These are phyloP conservation scores for Pythium phragmitis DNA, from an alignment of 352 stramenopile species.

Conservation along the genomic window DNA sequence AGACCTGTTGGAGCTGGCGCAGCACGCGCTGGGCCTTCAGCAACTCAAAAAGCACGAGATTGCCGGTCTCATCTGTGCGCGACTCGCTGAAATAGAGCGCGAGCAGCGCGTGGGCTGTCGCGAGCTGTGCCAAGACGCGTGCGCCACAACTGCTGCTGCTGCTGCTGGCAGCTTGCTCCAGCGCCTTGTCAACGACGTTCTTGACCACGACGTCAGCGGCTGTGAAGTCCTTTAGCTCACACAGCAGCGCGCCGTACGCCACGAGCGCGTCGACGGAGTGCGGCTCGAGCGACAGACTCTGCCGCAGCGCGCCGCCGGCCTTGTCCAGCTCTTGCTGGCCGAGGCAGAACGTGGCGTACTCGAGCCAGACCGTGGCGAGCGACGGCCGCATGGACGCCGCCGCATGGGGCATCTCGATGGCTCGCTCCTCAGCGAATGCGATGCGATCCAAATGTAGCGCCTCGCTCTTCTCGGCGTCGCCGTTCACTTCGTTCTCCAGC, in stretches of 20 bases:
- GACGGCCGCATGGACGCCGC: slow-evolving; percentile 8
- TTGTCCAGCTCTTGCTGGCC: slow-evolving; percentile 46
- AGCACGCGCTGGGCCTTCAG: slow-evolving; percentile 45
- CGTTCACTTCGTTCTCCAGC: slow-evolving; percentile 71
- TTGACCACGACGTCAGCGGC: slow-evolving; percentile 47
- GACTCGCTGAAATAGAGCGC: slow-evolving; percentile 58
- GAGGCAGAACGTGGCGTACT: slow-evolving; percentile 67
- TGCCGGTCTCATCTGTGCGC: slow-evolving; percentile 47
- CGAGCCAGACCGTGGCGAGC: slow-evolving; percentile 49
- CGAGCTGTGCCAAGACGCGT: slow-evolving; percentile 13
- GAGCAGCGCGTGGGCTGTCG: slow-evolving; percentile 57
- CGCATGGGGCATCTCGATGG: slow-evolving; percentile 10
- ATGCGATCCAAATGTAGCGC: slow-evolving; percentile 65
- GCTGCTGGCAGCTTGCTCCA: not conserved
- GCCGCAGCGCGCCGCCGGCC: slow-evolving; percentile 47
- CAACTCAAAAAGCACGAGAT: slow-evolving; percentile 66
- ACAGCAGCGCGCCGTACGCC: slow-evolving; percentile 55
- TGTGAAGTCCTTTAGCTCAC: slow-evolving; percentile 51
- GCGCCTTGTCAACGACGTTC: slow-evolving; percentile 31
- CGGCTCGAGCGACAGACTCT: slow-evolving; percentile 56
- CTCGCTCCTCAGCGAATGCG: slow-evolving; percentile 47
- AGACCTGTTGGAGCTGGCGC: not conserved
- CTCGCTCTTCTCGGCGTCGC: slow-evolving; percentile 63
- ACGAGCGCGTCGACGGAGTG: slow-evolving; percentile 42
- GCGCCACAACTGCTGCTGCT: not conserved